A percentile compares a stretch with the other conserved stretches of the same genome.
Evolutionary conservation across 2,329 filamentous ascomycete species (phyloP).

Genomic region (Aspergillus sp.): DNA sequence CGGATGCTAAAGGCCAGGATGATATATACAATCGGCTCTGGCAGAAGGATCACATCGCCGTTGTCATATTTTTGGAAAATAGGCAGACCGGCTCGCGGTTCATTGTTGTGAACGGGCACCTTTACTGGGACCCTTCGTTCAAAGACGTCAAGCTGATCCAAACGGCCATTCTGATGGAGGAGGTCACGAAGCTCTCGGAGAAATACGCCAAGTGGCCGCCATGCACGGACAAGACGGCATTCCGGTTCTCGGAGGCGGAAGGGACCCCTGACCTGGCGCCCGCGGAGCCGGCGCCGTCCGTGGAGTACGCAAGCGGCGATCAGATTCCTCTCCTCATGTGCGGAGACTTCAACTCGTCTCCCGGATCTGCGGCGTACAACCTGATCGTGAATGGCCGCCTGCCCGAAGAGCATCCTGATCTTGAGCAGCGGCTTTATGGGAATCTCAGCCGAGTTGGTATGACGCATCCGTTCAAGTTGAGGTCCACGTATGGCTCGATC

Average conservation of each 20-base stretch:
- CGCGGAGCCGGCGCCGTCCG: conserved; percentile 62
- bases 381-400: conserved; percentile 74
- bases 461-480: conserved; percentile 85
- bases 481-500: conserved; percentile 77
- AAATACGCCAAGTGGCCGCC: conserved; percentile 72
- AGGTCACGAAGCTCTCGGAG: conserved; percentile 75
- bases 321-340: conserved; percentile 87
- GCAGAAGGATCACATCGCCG: conserved; percentile 94
- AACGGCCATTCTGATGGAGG: conserved; percentile 89
- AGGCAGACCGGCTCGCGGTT: conserved; percentile 78
- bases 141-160: conserved; percentile 96
- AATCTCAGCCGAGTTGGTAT: conserved; percentile 89
- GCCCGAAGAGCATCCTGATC: conserved; percentile 66
- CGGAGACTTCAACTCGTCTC: conserved; percentile 90
- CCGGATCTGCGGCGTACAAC: conserved; percentile 82
- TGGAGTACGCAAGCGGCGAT: conserved; percentile 75
- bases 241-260: conserved; percentile 43
- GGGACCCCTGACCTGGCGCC: conserved; percentile 36
- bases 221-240: conserved; percentile 64
- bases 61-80: conserved; percentile 88
- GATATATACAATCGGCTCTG: conserved; percentile 98
- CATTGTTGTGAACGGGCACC: conserved; percentile 87
- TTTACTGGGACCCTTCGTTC: conserved; percentile 86
- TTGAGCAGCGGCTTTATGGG: conserved; percentile 75
- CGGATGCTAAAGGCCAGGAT: conserved; percentile 94